Conservation (phyloP, 2,329 filamentous ascomycete species). For the Westerdykella sp. region DNA sequence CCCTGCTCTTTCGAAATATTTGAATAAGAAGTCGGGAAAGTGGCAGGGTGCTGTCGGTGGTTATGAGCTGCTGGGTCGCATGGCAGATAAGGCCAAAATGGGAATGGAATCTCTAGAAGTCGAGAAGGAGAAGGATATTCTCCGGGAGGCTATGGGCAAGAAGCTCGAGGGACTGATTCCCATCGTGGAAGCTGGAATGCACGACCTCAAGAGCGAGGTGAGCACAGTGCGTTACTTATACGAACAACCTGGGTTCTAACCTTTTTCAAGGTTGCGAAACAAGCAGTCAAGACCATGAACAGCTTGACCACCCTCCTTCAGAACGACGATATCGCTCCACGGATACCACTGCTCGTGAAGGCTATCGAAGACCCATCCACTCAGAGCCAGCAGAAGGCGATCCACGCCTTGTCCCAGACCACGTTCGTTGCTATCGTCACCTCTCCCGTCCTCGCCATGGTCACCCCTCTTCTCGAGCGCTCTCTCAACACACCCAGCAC, state of each 20-base stretch:
- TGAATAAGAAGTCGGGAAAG: slow-evolving; percentile 80
- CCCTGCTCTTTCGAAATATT: slow-evolving; percentile 67
- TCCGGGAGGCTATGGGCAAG: slow-evolving; percentile 85
- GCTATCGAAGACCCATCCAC: slow-evolving; percentile 91
- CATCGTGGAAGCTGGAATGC: slow-evolving; percentile 87
- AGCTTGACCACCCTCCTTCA: slow-evolving; percentile 82
- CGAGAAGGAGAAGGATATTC: slow-evolving; percentile 78
- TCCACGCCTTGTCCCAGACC: slow-evolving; percentile 91
- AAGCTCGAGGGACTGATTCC: slow-evolving; percentile 83
- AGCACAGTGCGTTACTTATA: slow-evolving; percentile 36
- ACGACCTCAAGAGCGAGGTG: slow-evolving; percentile 80
- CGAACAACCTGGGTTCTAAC: slow-evolving; percentile 9
- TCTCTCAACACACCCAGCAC: slow-evolving; percentile 88
- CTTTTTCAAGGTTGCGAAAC: slow-evolving; percentile 56
- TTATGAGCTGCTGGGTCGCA: slow-evolving; percentile 76
- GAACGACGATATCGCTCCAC: slow-evolving; percentile 92
- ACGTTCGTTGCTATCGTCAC: slow-evolving; percentile 98
- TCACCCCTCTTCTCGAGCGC: slow-evolving; percentile 91
- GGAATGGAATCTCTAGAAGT: slow-evolving; percentile 77
- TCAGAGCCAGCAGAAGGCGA: slow-evolving; percentile 86
- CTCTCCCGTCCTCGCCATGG: slow-evolving; percentile 85
- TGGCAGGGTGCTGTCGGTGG: slow-evolving; percentile 95
- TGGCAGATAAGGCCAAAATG: slow-evolving; percentile 92
- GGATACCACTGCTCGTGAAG: slow-evolving; percentile 86
- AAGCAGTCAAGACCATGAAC: slow-evolving; percentile 87